Evolutionary conservation across 2,329 filamentous ascomycete genomes (phyloP).

Genomic region (Pseudocercospora crystallina): DNA sequence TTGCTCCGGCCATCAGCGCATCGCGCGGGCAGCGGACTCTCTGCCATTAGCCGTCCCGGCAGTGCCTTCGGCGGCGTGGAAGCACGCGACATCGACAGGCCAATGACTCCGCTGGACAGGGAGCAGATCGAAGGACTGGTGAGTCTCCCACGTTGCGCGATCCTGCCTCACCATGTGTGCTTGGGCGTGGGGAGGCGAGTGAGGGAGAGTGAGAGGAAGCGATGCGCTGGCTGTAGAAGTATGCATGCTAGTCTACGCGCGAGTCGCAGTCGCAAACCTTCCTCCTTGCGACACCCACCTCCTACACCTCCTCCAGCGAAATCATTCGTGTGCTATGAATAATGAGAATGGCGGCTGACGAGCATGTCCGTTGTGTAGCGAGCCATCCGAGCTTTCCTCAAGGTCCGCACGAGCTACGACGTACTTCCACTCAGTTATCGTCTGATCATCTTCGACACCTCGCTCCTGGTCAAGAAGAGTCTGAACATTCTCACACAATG

Average conservation of each 20-base stretch:
- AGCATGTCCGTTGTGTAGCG: slow-evolving; percentile 54
- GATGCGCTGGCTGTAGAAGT: too few relatives aligned
- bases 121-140: slow-evolving; percentile 79
- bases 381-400: slow-evolving; percentile 92
- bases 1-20: slow-evolving; percentile 15
- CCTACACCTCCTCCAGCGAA: not conserved
- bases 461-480: slow-evolving; percentile 94
- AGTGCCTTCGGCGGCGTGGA: too few relatives aligned
- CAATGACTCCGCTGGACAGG: slow-evolving; percentile 58
- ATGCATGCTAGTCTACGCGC: too few relatives aligned
- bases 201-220: too few relatives aligned
- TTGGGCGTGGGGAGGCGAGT: too few relatives aligned
- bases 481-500: slow-evolving; percentile 94
- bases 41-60: too few relatives aligned
- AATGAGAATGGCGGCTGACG: slow-evolving; percentile 1
- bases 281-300: not conserved
- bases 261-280: too few relatives aligned
- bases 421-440: slow-evolving; percentile 94
- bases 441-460: slow-evolving; percentile 91
- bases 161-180: too few relatives aligned
- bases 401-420: slow-evolving; percentile 94
- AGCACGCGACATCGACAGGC: not conserved
- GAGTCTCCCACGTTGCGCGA: slow-evolving; percentile 39
- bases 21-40: not conserved
- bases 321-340: too few relatives aligned